Percentiles rank a stretch among this genome's conserved stretches.
These are phyloP conservation scores for Lentinus brumalis DNA, from an alignment of 768 basidiomycete genomes.

Conservation along the genomic window DNA sequence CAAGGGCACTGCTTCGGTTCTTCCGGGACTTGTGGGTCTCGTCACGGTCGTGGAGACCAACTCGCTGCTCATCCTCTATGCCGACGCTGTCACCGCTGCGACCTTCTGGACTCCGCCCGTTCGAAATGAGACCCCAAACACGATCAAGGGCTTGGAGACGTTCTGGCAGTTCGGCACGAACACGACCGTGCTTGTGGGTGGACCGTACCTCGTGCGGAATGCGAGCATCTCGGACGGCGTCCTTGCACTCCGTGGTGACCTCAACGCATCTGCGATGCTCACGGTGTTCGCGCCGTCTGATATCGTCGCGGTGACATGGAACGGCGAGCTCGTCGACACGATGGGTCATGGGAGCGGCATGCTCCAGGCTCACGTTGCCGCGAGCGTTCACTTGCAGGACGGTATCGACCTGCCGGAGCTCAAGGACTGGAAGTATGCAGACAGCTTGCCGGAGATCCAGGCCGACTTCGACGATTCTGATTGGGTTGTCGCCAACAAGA, in stretches of 20 bases:
- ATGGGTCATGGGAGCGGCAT: conserved; percentile 41
- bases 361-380: conserved; percentile 49
- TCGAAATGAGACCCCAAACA: conserved; percentile 34
- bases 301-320: conserved; percentile 68
- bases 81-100: conserved; percentile 63
- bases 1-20: conserved; percentile 48
- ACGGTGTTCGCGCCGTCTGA: conserved; percentile 63
- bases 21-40: conserved; percentile 57
- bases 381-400: conserved; percentile 31
- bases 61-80: conserved; percentile 67
- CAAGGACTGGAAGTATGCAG: conserved; percentile 67
- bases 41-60: conserved; percentile 68
- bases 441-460: conserved; percentile 75
- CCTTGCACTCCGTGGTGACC: conserved; percentile 69
- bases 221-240: conserved; percentile 34
- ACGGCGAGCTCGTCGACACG: conserved; percentile 48
- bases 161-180: conserved; percentile 81
- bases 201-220: conserved; percentile 49
- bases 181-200: conserved; percentile 54
- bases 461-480: conserved; percentile 57
- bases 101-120: conserved; percentile 81
- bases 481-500: conserved; percentile 72
- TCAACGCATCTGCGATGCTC: conserved; percentile 58
- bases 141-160: conserved; percentile 43
- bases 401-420: conserved; percentile 49